Base-by-base conservation (phyloP, 257 asterid species). In the Ballota nigra region DNA sequence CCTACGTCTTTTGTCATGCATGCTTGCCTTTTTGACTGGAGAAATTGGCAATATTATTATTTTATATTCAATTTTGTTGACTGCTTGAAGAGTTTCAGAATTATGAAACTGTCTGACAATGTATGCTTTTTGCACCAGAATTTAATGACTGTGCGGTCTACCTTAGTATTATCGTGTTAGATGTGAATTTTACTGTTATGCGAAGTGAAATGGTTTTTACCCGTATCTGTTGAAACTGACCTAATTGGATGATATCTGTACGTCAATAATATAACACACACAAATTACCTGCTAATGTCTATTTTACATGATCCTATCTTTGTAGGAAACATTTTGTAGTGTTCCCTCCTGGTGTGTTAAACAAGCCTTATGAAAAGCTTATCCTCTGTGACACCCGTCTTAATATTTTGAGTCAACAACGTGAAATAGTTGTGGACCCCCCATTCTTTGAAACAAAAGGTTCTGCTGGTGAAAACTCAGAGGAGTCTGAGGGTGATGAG, bases 291-390 rank as follows among this genome's bases (percentile, higher is more conserved):
- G 10, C 45, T 38, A 38, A 9, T 38, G 45, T 45, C 53, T 47
- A 47, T 16, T 16, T 47, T n/a, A 47, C 23, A n/a, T 47, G 55
- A 58, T 76, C 41, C 29, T 79, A 29, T 81, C 74, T 81, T 77
- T 71, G 41, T 55, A 92, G 98, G 92, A 73, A 69, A 76, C 98
- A 92, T 78, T 79, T 76, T 66, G 80, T 88, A 58, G 84, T 83
- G 72, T 92, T 89, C 77, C 88, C 90, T 47, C 85, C 86, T 64
- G 93, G 97, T 24, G 77, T 77, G 75, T 69, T 92, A 69, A 86
- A 82, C 80, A 90, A 85, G 86, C 92, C 90, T 75, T 92, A 77
- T 69, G 98, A 92, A 70, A 90, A 88, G 83, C 86, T 92, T 81
- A 75, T 90, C 72, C 95, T 84, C 77, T 83, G 90, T 75, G 97